Evolutionary conservation across 2,329 filamentous ascomycete genomes (phyloP), one percentile per base, ranked within the genome.

Genomic region (Cladosporium sphaerospermum): DNA sequence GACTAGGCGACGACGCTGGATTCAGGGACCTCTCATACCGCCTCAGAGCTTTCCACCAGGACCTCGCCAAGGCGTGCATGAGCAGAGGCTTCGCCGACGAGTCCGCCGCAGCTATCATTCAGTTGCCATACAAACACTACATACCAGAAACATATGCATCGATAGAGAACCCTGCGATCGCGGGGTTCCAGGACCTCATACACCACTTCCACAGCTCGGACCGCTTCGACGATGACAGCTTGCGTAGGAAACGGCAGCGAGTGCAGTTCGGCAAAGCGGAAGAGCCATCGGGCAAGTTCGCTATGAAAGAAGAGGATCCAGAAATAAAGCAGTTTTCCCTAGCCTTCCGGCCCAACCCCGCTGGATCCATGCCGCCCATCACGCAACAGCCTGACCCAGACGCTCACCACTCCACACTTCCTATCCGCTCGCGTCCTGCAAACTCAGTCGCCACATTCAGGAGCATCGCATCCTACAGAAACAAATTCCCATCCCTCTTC

Each of bases 81-180:
- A 56, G 67, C 34, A 62, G 72, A 10, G 61, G 62, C 14, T 74
- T 72, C 48, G 54, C 69, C 46, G 68, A 75, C 53, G 71, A 73
- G 16, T 61, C 59, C 42, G 64, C 64, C 1, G 54, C 58, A 18
- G 62, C 61, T 0, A 65, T 67, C 54, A 67, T 67, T 16, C 64
- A 61, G 34, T 55, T 67, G 50, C 64, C 64, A 7, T 62, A 61
- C 55, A 58, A 61, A 53, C 53, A 57, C 6, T 59, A 61, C 50
- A 43, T 53, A 1, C 59, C 62, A 2, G 57, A 57, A 1, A 59
- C 56, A 2, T 64, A 64, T 40, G 57, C 61, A 9, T 64, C 63
- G 1, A 52, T 53, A 6, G 59, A 65, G 28, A 57, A 59, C 32
- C 32, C 54, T 9, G 28, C 18, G 8, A 45, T 45, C 13, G 31